Conservation (phyloP, 2,329 filamentous ascomycete species). For the Fonsecaea pugnacius region DNA sequence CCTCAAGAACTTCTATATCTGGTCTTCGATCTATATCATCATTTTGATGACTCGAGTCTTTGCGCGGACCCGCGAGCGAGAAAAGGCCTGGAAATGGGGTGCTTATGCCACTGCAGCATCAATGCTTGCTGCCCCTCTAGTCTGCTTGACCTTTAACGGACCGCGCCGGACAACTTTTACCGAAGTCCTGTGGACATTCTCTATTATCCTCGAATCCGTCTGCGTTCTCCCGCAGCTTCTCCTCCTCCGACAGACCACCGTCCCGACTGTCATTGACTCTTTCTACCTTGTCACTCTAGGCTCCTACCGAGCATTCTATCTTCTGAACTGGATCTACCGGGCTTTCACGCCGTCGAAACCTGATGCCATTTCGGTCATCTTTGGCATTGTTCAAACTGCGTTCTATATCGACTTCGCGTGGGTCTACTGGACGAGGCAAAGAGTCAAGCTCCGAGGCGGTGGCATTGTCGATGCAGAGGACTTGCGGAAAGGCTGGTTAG, state of each 20-base stretch:
- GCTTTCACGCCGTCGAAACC: conserved; percentile 49
- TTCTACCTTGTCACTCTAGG: conserved; percentile 89
- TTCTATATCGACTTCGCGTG: conserved; percentile 94
- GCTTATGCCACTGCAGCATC: conserved; percentile 69
- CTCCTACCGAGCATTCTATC: conserved; percentile 84
- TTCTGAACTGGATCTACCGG: conserved; percentile 85
- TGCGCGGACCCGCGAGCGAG: conserved; percentile 83
- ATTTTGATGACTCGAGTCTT: conserved; percentile 84
- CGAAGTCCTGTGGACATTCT: conserved; percentile 84
- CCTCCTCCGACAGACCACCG: conserved; percentile 88
- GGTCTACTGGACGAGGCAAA: conserved; percentile 93
- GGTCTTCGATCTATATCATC: conserved; percentile 82
- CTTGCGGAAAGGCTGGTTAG: conserved; percentile 79
- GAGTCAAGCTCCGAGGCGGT: conserved; percentile 87
- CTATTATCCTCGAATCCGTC: conserved; percentile 86
- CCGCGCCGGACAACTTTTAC: conserved; percentile 43
- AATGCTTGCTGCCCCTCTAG: conserved; percentile 70
- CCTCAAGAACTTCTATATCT: conserved; percentile 88
- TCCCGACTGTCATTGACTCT: conserved; percentile 95
- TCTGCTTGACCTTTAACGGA: conserved; percentile 70
- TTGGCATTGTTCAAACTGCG: conserved; percentile 85
- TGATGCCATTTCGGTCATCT: conserved; percentile 77
- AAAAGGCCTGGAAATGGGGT: conserved; percentile 92
- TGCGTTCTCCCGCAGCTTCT: conserved; percentile 90
- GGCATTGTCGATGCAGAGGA: conserved; percentile 91